phyloP scores from a whole-genome alignment of 441 rosid genomes.

The Gossypium davidsonii region DNA sequence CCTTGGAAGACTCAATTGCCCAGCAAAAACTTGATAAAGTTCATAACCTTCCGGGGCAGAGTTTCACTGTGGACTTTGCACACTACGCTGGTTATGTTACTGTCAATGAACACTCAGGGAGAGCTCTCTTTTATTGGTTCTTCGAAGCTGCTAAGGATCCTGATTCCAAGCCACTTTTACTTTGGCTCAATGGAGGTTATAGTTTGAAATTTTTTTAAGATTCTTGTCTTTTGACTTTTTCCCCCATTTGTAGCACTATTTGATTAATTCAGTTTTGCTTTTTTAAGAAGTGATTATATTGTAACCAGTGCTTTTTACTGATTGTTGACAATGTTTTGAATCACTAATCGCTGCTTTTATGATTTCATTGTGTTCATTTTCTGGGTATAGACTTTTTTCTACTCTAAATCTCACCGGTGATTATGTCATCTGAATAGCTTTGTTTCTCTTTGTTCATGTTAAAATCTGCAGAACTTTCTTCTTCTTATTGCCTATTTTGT shows the following conservation, averaged over 20 bases:
- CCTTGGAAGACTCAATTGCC: conserved; percentile 23
- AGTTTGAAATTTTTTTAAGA: background rate
- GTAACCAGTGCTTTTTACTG: too few relatives aligned
- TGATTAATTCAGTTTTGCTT: too few relatives aligned
- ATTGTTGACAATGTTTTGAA: too few relatives aligned
- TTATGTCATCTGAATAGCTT: background rate
- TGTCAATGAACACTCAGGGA: conserved; percentile 58
- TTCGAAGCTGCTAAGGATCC: conserved; percentile 70
- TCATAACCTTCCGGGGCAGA: conserved; percentile 61
- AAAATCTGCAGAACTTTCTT: background rate
- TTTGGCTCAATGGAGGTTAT: conserved; percentile 94
- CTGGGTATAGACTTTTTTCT: background rate
- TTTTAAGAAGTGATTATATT: too few relatives aligned
- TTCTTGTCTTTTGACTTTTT: background rate
- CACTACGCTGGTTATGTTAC: conserved; percentile 76
- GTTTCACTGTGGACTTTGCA: conserved; percentile 50
- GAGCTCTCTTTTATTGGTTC: conserved; percentile 86
- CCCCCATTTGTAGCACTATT: too few relatives aligned
- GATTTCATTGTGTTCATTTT: too few relatives aligned
- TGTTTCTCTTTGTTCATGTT: background rate
- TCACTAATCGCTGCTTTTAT: too few relatives aligned
- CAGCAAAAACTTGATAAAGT: conserved; percentile 63
- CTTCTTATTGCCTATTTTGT: background rate
- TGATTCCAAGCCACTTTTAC: conserved; percentile 78
- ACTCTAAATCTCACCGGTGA: background rate